phyloP scores from a whole-genome alignment of 1,284 basidiomycete species.

The Cutaneotrichosporon sp. region DNA sequence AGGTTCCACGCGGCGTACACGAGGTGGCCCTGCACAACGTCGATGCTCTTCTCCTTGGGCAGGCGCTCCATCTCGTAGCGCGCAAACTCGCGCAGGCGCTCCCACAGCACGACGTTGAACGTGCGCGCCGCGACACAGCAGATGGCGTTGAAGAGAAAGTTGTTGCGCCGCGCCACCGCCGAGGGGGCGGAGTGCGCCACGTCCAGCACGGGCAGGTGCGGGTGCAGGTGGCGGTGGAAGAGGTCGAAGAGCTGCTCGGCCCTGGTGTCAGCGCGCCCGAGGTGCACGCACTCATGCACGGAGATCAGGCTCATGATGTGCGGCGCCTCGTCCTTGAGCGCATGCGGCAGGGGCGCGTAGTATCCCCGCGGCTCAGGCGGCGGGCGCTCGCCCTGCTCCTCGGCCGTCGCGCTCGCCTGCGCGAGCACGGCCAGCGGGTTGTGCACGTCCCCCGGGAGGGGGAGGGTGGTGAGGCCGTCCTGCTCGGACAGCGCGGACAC shows the following conservation, averaged over 20 bases:
- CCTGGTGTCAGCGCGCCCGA: conserved; percentile 16
- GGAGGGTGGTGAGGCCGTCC: conserved; percentile 31
- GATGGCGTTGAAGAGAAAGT: conserved; percentile 45
- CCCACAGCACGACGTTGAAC: conserved; percentile 36
- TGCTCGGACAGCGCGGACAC: not conserved
- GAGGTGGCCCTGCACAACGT: conserved; percentile 39
- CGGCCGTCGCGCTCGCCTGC: conserved; percentile 26
- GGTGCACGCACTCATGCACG: conserved; percentile 34
- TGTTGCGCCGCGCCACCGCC: conserved; percentile 35
- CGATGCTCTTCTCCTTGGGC: conserved; percentile 41
- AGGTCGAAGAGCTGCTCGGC: conserved; percentile 38
- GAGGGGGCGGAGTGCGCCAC: conserved; percentile 26
- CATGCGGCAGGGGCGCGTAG: conserved; percentile 33
- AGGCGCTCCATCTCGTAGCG: conserved; percentile 38
- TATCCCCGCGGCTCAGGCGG: conserved; percentile 20
- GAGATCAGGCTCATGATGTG: conserved; percentile 38
- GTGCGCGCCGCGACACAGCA: conserved; percentile 40
- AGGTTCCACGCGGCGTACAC: conserved; percentile 43
- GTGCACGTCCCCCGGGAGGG: conserved; percentile 33
- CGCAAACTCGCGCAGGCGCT: conserved; percentile 37
- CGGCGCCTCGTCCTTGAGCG: conserved; percentile 34
- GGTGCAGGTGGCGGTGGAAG: conserved; percentile 37
- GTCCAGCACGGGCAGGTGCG: conserved; percentile 39
- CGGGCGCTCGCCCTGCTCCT: not conserved
- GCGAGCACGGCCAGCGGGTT: conserved; percentile 38